Evolutionary conservation across 805 yeast genomes (phyloP), one percentile per base, ranked within the genome.

Genomic region (Vanderwaltozyma polyspora): DNA sequence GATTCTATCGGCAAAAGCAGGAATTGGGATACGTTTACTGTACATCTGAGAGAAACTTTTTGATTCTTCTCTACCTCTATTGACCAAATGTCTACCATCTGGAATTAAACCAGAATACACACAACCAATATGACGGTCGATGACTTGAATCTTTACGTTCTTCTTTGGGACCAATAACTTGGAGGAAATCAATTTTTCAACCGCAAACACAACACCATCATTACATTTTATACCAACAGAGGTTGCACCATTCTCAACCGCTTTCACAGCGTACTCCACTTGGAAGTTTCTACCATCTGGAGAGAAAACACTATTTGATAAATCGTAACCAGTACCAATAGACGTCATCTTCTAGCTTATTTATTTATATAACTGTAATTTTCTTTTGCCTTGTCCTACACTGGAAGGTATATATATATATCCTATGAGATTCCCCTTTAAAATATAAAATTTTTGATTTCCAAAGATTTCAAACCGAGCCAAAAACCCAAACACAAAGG

Each of bases 251-350:
- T 86, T 87, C 60, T 91, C 99, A 3, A 89, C 97, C 2, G 98
- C 98, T 57, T 91, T 91, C 51, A 81, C 71, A 22, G 99, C 99
- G 52, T 91, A 91, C 60, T 91, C 98, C 14, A 91, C 98, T 62
- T 91, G 99, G 66, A 91, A 91, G 60, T 83, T 84, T 65, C 94
- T 73, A 27, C 94, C 94, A 57, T 85, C 95, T 60, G 70, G 65
- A n/a, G 68, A 61, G 65, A 91, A 91, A 42, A 89, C 95, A 64
- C 94, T 79, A 67, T 91, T 91, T 23, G 96, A 85, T 55, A 91
- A 77, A 70, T 91, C 99, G 75, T 91, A 91, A 14, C 99, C 99
- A 19, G 99, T 91, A 49, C 99, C 99, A 49, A 91, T 87, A 31
- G 98, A 91, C 26, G 97, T 81, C 89, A 55, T 55, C 6, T 31